Evolutionary conservation across 306 rosid species (phyloP).

Genomic region (Fagus crenata): DNA sequence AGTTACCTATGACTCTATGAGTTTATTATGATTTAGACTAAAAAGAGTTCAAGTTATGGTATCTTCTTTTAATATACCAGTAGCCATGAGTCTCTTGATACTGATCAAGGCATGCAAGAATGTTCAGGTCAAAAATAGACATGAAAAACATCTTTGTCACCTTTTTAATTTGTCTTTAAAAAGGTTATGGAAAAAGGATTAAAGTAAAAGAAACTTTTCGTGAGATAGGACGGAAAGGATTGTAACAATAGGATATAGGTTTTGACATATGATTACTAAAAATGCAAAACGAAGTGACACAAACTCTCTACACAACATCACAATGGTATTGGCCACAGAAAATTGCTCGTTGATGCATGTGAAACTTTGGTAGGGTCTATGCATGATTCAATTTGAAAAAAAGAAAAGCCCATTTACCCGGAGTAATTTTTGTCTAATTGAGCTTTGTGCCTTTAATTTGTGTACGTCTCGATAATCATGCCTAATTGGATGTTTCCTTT

Average conservation of each 20-base stretch:
- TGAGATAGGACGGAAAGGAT: slow-evolving; percentile 30
- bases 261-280: slow-evolving; percentile 24
- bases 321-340: neutral
- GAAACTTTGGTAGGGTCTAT: slow-evolving; percentile 37
- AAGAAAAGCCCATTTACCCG: slow-evolving; percentile 1
- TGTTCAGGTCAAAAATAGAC: neutral
- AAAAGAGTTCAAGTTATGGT: neutral
- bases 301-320: neutral
- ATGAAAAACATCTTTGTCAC: slow-evolving; percentile 12
- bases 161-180: slow-evolving; percentile 19
- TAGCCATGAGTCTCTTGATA: too few relatives aligned
- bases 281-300: slow-evolving; percentile 10
- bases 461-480: slow-evolving; percentile 3
- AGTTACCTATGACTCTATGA: neutral
- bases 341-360: slow-evolving; percentile 28
- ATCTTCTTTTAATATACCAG: neutral
- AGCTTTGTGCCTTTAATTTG: neutral
- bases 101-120: neutral
- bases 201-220: slow-evolving; percentile 19
- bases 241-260: slow-evolving; percentile 3
- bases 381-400: slow-evolving; percentile 20
- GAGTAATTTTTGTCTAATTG: slow-evolving; percentile 18
- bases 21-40: slow-evolving; percentile 11
- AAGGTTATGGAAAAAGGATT: slow-evolving; percentile 26
- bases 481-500: neutral